A percentile compares a stretch with the other conserved stretches of the same genome.
phyloP scores from a whole-genome alignment of 2,329 filamentous ascomycete genomes.

The Trichoderma polysporum region DNA sequence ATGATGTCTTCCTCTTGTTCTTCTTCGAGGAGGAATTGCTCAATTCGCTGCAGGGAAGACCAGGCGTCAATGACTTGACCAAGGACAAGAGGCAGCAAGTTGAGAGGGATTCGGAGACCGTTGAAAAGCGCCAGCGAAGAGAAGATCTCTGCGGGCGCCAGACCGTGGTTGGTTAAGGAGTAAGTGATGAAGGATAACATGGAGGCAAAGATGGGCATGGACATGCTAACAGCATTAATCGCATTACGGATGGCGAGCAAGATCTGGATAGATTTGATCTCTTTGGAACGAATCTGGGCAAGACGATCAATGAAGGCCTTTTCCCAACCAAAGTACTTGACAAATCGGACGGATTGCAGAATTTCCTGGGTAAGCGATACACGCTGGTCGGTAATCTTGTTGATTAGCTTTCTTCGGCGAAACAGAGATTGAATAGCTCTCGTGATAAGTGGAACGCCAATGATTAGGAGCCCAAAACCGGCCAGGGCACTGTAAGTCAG shows the following conservation, averaged over 20 bases:
- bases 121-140: conserved; percentile 95
- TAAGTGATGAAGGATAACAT: conserved; percentile 93
- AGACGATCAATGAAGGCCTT: conserved; percentile 78
- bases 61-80: conserved; percentile 88
- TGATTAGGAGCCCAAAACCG: conserved; percentile 77
- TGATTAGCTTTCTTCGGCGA: conserved; percentile 73
- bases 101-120: conserved; percentile 82
- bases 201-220: conserved; percentile 87
- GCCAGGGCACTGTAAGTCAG: conserved; percentile 86
- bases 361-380: conserved; percentile 93
- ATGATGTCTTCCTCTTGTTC: conserved; percentile 73
- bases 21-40: conserved; percentile 84
- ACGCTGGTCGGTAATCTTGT: conserved; percentile 89
- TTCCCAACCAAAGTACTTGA: conserved; percentile 98
- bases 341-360: conserved; percentile 83
- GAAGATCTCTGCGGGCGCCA: conserved; percentile 79
- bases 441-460: conserved; percentile 76
- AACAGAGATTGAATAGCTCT: conserved; percentile 76
- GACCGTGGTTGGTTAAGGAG: conserved; percentile 62
- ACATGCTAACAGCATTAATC: conserved; percentile 80
- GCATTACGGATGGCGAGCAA: conserved; percentile 80
- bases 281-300: conserved; percentile 68
- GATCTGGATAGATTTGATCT: conserved; percentile 82
- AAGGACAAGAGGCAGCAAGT: conserved; percentile 82
- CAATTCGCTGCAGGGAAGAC: conserved; percentile 78